phyloP scores from a whole-genome alignment of 768 basidiomycete species.

The Cystofilobasidium capitatum region DNA sequence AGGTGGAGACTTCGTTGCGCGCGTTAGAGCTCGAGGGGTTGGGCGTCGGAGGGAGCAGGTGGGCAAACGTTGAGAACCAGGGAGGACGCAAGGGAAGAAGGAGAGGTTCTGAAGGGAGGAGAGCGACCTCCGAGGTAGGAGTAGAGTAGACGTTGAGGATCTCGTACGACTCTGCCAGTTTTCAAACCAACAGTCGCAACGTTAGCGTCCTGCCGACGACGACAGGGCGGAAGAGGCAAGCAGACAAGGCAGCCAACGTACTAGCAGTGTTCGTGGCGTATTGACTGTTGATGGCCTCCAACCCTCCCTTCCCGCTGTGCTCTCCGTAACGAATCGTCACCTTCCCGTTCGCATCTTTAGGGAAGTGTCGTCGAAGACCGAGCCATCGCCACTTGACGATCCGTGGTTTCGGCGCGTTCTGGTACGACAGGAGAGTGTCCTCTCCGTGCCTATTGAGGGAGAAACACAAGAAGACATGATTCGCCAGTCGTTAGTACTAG shows the following conservation, averaged over 20 bases:
- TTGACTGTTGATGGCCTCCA: not conserved
- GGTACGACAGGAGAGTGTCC: constrained; percentile 12
- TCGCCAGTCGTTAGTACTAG: no score
- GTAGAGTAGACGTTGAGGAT: not conserved
- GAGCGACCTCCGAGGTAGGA: not conserved
- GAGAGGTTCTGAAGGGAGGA: not conserved
- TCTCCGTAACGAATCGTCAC: not conserved
- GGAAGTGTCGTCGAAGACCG: constrained; percentile 15
- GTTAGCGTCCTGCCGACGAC: not conserved
- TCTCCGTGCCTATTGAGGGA: constrained; percentile 10
- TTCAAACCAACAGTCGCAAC: not conserved
- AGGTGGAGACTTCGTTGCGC: not conserved
- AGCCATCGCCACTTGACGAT: constrained; percentile 23
- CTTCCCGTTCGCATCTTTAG: not conserved
- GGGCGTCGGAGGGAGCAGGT: not conserved
- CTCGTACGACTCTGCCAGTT: not conserved
- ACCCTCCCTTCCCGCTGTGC: constrained; percentile 7
- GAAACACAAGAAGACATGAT: not conserved
- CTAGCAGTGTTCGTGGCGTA: not conserved
- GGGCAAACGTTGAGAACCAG: constrained; percentile 1
- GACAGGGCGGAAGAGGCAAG: not conserved
- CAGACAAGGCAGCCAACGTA: not conserved
- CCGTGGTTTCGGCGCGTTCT: not conserved
- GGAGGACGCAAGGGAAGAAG: not conserved
- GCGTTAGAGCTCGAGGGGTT: not conserved